Base-by-base conservation (phyloP, 2,329 filamentous ascomycete species). In the Botrytis squamosa region DNA sequence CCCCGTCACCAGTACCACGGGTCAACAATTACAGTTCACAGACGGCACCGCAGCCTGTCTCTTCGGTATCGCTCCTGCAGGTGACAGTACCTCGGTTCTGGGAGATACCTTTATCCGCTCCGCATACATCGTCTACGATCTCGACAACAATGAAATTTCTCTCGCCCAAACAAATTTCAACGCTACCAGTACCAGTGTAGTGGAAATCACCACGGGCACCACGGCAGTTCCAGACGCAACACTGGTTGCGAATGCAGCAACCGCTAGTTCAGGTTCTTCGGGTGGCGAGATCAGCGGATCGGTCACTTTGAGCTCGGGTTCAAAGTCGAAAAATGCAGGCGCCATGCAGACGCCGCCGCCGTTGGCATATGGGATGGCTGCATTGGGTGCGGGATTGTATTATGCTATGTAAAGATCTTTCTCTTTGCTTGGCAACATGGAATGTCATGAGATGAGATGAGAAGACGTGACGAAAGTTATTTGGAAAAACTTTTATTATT, bases 71-170 rank as follows among this genome's bases (percentile, higher is more conserved):
- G 85, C 88, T 4, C 89, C 90, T 1, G 86, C 89, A 1, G 86
- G 85, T 3, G 76, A 81, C 1, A 84, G 86, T 44, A 86, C 87
- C n/a, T 86, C 87, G 62, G 88, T 93, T 3, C 83, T 94, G 42
- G 92, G 92, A 25, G 92, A 94, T 80, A 92, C 92, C 0, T 94
- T 94, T 81, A 84, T 94, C 72, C 86, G 92, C 66, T 91, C 90
- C 52, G 92, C 92, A 0, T 94, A 94, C 77, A 87, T 93, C 22
- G 92, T 94, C 18, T 94, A 92, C 80, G 91, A 94, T 80, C 84
- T 93, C 36, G 88, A 85, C 42, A 93, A 92, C 81, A 90, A 93
- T 80, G 85, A 92, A 82, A 90, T 94, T 76, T 91, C 89, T 2
- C 82, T 94, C 46, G 92, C 91, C 1, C 89, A 91, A 81, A 91